Percentiles rank a stretch among this genome's conserved stretches.
Conservation (phyloP, 2,329 filamentous ascomycete species). For the Monilinia fructicola region DNA sequence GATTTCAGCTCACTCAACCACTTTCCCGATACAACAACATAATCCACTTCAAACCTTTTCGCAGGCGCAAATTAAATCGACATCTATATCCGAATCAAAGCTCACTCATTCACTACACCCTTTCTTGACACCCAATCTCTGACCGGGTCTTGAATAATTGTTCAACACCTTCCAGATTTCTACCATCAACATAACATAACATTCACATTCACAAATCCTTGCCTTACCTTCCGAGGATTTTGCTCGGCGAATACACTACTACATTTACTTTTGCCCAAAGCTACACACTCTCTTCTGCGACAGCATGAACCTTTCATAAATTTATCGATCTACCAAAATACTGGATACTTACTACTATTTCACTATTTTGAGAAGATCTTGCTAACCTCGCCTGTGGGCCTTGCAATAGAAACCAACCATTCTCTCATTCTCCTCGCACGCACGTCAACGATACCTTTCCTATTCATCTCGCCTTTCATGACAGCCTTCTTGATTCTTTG, state of each 20-base stretch:
- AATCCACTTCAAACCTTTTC: not conserved
- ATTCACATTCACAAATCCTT: not conserved
- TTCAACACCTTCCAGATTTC: constrained; percentile 12
- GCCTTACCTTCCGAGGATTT: constrained; percentile 25
- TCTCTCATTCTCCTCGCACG: constrained; percentile 30
- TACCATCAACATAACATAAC: constrained; percentile 9
- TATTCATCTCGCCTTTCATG: constrained; percentile 16
- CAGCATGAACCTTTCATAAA: constrained; percentile 26
- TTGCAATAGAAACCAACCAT: constrained; percentile 34
- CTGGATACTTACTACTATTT: constrained; percentile 36
- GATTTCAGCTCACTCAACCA: constrained; percentile 3
- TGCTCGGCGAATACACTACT: constrained; percentile 28
- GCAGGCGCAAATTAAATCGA: not conserved
- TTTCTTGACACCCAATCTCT: constrained; percentile 1
- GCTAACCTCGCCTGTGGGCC: constrained; percentile 34
- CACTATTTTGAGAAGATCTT: constrained; percentile 26
- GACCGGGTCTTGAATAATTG: not conserved
- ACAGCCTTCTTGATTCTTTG: constrained; percentile 1
- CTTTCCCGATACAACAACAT: not conserved
- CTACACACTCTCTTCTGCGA: constrained; percentile 25
- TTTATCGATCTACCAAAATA: constrained; percentile 27
- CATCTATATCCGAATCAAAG: not conserved
- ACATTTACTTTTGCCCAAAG: constrained; percentile 13
- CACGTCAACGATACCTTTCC: constrained; percentile 15
- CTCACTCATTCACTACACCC: constrained; percentile 8